These are phyloP conservation scores for Stromatinia cepivora DNA, from an alignment of 2,329 filamentous ascomycete genomes.

Conservation along the genomic window DNA sequence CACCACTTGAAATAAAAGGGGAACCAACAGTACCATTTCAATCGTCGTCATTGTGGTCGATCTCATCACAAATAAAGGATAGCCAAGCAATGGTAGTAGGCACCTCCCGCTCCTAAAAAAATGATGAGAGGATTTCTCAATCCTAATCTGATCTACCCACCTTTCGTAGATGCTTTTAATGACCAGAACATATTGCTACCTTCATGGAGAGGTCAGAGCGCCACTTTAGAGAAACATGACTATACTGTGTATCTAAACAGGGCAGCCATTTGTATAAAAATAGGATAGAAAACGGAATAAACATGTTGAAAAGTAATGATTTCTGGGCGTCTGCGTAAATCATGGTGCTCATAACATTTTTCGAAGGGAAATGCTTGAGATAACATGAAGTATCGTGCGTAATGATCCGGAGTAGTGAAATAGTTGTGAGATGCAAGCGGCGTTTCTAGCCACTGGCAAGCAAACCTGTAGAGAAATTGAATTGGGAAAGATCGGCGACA, in stretches of 20 bases:
- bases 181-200: neutral
- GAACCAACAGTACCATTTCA: too few relatives aligned
- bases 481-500: neutral
- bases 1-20: too few relatives aligned
- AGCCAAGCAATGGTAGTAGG: neutral
- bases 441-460: neutral
- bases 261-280: neutral
- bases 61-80: neutral
- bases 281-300: neutral
- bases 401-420: slow-evolving; percentile 1
- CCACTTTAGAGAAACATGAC: neutral
- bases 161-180: neutral
- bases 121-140: neutral
- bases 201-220: neutral
- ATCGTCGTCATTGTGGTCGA: neutral
- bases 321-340: neutral
- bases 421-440: neutral
- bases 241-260: neutral
- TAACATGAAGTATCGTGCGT: neutral
- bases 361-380: neutral
- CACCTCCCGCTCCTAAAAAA: neutral
- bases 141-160: neutral
- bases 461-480: neutral
- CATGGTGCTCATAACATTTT: neutral
- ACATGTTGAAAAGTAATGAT: neutral